These are phyloP conservation scores for Chalaropsis thielavioides DNA, from an alignment of 2,329 filamentous ascomycete species.

Conservation along the genomic window DNA sequence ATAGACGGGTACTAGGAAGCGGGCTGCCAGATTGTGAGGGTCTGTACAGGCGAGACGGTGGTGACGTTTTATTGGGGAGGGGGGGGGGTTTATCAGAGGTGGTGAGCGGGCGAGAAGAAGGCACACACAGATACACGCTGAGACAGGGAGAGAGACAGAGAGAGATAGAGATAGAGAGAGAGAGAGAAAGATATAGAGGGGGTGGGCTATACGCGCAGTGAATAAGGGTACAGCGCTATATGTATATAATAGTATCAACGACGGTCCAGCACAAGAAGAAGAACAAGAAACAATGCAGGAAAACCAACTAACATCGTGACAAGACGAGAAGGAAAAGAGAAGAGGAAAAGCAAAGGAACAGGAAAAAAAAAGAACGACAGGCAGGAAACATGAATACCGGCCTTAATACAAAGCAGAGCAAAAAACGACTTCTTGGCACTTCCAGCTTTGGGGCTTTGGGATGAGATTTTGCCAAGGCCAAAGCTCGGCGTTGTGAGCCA, in stretches of 20 bases:
- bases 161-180: not conserved
- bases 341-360: not conserved
- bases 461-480: conserved; percentile 17
- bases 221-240: not conserved
- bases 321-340: conserved; percentile 2
- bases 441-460: conserved; percentile 7
- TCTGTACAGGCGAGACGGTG: not conserved
- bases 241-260: conserved; percentile 1
- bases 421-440: conserved; percentile 13
- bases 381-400: not conserved
- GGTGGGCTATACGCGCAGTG: not conserved
- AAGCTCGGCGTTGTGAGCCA: conserved; percentile 17
- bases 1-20: not conserved
- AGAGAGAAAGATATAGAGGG: not conserved
- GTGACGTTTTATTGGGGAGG: not conserved
- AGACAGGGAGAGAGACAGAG: not conserved
- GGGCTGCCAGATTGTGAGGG: not conserved
- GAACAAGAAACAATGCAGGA: not conserved
- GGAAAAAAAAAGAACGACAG: not conserved
- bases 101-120: not conserved
- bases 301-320: conserved; percentile 2
- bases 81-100: not conserved
- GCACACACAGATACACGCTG: not conserved
- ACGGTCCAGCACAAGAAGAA: not conserved
- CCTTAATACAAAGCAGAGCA: conserved; percentile 3